Base-by-base conservation (phyloP, 345 rosid genomes). In the Abelmoschus esculentus region DNA sequence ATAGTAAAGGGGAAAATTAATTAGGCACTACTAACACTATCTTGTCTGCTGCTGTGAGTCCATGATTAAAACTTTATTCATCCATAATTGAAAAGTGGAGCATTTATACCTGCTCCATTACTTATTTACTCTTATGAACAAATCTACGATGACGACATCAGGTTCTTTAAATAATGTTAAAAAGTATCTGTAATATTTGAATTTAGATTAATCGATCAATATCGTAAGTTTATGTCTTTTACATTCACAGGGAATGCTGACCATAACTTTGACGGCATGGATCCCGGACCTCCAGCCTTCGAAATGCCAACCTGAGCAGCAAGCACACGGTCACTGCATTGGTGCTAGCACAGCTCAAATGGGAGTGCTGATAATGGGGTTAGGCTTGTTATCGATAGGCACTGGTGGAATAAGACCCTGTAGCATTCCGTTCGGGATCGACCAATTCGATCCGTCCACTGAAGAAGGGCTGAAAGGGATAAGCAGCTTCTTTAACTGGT, bases 401-500 rank as follows among this genome's bases (percentile, higher is more conserved):
- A 84, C 93, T 0, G 93, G 89, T 11, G 96, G 96, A 0, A 80
- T 90, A 40, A 72, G 96, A 68, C 93, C 96, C 2, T 88, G 93
- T 77, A 90, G 84, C 65, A 56, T 90, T 67, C 90, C 96, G 0
- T 88, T 90, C 31, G 96, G 93, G 0, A 89, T 86, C 11, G 96
- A 90, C 73, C 96, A 90, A 69, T 88, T 88, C 38, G 83, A 90
- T 73, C 87, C 96, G 7, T 67, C 78, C 10, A 81, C 93, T 0
- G 90, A 86, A 40, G 80, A 90, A 0, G 96, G 96, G 58, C 77
- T 78, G 62, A 88, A 70, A 75, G 93, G 93, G 55, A 80, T 88
- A 66, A 82, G 78, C 75, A 90, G 91, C 61, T 90, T 90, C 86
- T 88, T 90, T 79, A 90, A 90, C 72, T 90, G 96, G 96, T 88